Conservation (phyloP, 2,329 filamentous ascomycete genomes). For the Trichoderma gracile region DNA sequence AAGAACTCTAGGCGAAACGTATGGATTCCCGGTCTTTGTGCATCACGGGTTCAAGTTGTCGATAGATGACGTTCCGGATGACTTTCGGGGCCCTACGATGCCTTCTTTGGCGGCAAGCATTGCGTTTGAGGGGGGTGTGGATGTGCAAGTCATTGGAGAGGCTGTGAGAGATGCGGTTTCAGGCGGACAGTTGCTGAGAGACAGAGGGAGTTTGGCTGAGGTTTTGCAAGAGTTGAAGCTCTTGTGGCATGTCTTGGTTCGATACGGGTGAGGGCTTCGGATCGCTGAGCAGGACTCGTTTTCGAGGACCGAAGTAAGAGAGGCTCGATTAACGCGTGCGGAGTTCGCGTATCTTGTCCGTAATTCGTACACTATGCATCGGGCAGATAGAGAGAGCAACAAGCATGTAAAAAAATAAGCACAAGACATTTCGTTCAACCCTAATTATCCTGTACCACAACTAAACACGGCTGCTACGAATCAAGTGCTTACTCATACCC, state of each 20-base stretch:
- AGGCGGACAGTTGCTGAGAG: conserved; percentile 4
- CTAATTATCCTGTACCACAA: no score
- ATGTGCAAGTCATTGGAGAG: conserved; percentile 10
- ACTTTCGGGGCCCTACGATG: conserved; percentile 31
- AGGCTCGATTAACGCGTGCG: no score
- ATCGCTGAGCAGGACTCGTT: not conserved
- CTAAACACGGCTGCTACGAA: not conserved
- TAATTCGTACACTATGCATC: no score
- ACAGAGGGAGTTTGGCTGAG: conserved; percentile 21
- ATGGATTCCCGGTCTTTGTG: conserved; percentile 26
- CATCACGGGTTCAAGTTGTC: conserved; percentile 25
- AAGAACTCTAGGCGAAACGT: conserved; percentile 21
- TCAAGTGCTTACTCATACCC: conserved; percentile 1
- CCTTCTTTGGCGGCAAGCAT: conserved; percentile 27
- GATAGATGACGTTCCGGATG: conserved; percentile 18
- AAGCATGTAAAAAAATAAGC: no score
- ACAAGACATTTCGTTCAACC: no score
- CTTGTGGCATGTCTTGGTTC: conserved; percentile 28
- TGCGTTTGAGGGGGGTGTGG: conserved; percentile 19
- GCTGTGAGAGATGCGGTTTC: conserved; percentile 9
- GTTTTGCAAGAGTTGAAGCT: conserved; percentile 26
- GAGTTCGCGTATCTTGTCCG: no score
- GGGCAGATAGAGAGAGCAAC: no score
- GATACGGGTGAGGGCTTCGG: conserved; percentile 11
- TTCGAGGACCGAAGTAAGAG: not conserved